These are phyloP conservation scores for Aegilops umbellulata DNA, from an alignment of 176 grass and related monocot genomes.

Conservation along the genomic window DNA sequence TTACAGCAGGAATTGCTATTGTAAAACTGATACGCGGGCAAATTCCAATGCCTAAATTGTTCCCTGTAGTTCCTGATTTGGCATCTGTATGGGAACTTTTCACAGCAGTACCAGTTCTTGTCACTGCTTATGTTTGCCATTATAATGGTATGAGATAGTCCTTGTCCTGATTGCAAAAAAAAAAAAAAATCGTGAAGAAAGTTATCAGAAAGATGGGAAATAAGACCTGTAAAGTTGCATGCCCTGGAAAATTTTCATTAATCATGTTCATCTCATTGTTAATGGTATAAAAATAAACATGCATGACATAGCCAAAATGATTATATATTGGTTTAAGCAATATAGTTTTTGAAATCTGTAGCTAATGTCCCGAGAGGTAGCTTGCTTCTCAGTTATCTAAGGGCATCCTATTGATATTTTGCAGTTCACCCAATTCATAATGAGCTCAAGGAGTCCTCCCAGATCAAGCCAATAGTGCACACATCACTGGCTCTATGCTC, in stretches of 20 bases:
- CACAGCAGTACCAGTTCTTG: conserved; percentile 86
- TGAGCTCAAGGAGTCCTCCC: conserved; percentile 76
- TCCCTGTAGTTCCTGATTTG: conserved; percentile 66
- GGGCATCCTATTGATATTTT: not conserved
- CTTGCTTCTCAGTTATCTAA: conserved; percentile 5
- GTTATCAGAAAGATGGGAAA: not conserved
- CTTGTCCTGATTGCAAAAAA: no score
- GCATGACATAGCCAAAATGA: not conserved
- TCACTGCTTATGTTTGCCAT: conserved; percentile 94
- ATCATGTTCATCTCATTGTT: not conserved
- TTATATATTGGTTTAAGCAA: not conserved
- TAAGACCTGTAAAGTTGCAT: not conserved
- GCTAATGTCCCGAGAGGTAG: not conserved
- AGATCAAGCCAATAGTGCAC: conserved; percentile 82
- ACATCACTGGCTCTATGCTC: conserved; percentile 73
- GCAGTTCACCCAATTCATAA: conserved; percentile 90
- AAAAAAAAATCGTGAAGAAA: no score
- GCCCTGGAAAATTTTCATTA: not conserved
- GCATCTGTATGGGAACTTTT: conserved; percentile 94
- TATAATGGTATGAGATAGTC: conserved; percentile 67
- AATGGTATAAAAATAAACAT: not conserved
- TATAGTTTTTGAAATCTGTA: no score
- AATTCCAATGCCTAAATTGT: conserved; percentile 86
- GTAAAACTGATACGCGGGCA: conserved; percentile 74
- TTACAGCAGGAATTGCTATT: conserved; percentile 92